Evolutionary conservation across 2,329 filamentous ascomycete species (phyloP).

Genomic region (Alternaria ethzedia): DNA sequence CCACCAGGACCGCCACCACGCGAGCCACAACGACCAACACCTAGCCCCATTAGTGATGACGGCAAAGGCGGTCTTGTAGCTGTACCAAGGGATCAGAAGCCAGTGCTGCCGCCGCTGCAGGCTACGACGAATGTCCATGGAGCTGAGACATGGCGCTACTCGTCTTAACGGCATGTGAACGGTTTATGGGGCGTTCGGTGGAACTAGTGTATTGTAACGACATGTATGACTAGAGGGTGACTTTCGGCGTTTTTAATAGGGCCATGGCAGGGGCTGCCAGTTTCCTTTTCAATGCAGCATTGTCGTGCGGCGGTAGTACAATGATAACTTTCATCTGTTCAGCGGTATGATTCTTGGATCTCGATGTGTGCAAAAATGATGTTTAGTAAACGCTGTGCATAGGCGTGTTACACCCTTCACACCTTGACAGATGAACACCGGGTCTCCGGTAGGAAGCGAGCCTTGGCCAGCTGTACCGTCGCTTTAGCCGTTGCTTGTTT

Average conservation of each 20-base stretch:
- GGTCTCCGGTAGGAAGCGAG: background rate
- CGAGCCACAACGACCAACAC: constrained; percentile 37
- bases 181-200: background rate
- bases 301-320: no score
- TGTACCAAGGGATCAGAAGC: constrained; percentile 11
- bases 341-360: background rate
- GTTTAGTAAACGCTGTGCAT: background rate
- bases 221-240: constrained; percentile 10
- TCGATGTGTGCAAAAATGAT: background rate
- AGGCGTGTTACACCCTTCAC: background rate
- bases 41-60: constrained; percentile 43
- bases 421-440: background rate
- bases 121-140: constrained; percentile 21
- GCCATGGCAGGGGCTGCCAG: background rate
- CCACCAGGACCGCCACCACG: constrained; percentile 18
- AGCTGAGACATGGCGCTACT: constrained; percentile 45
- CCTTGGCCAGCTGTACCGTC: background rate
- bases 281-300: background rate
- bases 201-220: constrained; percentile 6
- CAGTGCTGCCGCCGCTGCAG: constrained; percentile 10
- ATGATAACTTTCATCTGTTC: background rate
- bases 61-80: constrained; percentile 23
- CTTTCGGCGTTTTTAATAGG: background rate
- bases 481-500: constrained; percentile 1
- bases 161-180: background rate